Base-by-base conservation (phyloP, 1,139 yeast species). In the Zygoascus hellenicus region DNA sequence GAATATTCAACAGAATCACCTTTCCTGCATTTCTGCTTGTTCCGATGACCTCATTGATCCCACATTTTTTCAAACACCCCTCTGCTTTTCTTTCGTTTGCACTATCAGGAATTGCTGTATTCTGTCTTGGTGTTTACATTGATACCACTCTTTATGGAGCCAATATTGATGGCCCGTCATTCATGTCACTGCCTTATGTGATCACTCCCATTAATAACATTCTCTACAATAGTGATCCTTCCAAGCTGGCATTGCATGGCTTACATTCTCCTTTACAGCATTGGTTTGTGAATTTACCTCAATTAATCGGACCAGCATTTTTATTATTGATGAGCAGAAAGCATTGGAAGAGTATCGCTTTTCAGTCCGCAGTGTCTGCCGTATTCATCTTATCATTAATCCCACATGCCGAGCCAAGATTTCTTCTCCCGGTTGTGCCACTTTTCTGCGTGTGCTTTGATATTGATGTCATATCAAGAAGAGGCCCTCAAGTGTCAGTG, bases 381-480 rank as follows among this genome's bases (percentile, higher is more conserved):
- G 34, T 87, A 1, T 4, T 69, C 0, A 50, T 78, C 4, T 70
- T 92, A 26, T 87, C 97, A 0, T 3, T 78, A 0, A 74, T 88
- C 11, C 95, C 95, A 9, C 99, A 94, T 61, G 98, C 94, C 63
- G 99, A 94, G 62, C 71, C 87, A 26, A 71, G 99, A 41, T 94
- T 94, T 62, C 67, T 94, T 42, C 59, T 81, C 0, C 98, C 98
- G 0, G 59, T 83, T 16, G 68, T 85, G 1, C 97, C 97, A 0
- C 67, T 90, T 5, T 63, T 81, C 5, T 78, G 85, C 56, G 75
- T 81, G 47, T 77, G 87, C 52, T 74, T 83, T 52, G 81, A 80
- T 58, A 63, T 54, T 50, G 61, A 55, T 34, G 56, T 38, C 51
- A 13, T 41, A 17, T n/a, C 43, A 9, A 11, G 36, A 4, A 32